phyloP scores from a whole-genome alignment of 2,329 filamentous ascomycete species.

The Beauveria medogensis region DNA sequence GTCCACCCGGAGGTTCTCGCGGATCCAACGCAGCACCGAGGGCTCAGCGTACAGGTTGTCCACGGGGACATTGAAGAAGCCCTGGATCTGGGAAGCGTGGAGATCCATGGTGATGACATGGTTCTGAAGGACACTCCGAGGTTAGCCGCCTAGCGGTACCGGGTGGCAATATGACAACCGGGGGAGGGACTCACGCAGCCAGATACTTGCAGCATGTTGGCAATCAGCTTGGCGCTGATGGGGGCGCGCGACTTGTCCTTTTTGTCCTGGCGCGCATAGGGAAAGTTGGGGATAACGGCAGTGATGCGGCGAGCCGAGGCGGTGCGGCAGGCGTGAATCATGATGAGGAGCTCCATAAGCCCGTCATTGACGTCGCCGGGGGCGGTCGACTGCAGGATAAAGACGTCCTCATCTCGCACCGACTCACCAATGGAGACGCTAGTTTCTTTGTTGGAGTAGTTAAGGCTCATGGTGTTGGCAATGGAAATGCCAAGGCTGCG shows the following conservation, averaged over 20 bases:
- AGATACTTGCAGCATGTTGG: slow-evolving; percentile 94
- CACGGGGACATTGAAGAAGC: slow-evolving; percentile 79
- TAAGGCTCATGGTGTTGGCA: slow-evolving; percentile 70
- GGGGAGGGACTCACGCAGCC: slow-evolving; percentile 49
- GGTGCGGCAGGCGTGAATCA: slow-evolving; percentile 83
- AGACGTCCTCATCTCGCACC: slow-evolving; percentile 95
- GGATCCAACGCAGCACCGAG: slow-evolving; percentile 83
- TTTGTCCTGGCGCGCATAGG: slow-evolving; percentile 94
- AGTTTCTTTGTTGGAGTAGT: slow-evolving; percentile 82
- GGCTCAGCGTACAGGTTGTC: slow-evolving; percentile 89
- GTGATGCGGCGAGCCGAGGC: slow-evolving; percentile 78
- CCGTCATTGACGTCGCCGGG: slow-evolving; percentile 97
- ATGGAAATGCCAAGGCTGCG: slow-evolving; percentile 66
- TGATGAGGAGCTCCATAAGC: slow-evolving; percentile 95
- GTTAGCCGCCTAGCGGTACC: neutral
- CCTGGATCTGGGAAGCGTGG: slow-evolving; percentile 88
- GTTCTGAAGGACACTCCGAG: slow-evolving; percentile 37
- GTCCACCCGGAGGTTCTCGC: slow-evolving; percentile 70
- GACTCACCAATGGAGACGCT: slow-evolving; percentile 93
- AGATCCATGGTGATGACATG: slow-evolving; percentile 89
- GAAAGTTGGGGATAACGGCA: slow-evolving; percentile 91
- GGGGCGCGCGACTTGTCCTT: slow-evolving; percentile 92
- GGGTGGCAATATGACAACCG: neutral
- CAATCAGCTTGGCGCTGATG: slow-evolving; percentile 91
- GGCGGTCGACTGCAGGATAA: slow-evolving; percentile 90